Base-by-base conservation (phyloP, 495 filamentous ascomycete species). In the Penicillium soppii region DNA sequence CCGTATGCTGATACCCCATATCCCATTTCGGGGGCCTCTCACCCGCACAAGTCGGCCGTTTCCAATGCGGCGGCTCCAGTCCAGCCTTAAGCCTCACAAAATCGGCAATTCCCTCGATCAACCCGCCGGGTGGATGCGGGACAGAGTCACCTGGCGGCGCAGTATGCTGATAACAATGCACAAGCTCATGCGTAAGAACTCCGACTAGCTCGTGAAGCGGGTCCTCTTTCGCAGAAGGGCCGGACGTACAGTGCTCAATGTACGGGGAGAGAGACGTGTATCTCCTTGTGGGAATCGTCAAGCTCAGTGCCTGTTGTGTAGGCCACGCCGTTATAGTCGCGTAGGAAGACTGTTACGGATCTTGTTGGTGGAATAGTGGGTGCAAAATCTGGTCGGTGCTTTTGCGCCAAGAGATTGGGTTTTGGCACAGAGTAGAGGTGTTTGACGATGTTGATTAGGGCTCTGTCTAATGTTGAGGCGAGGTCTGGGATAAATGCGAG, bases 101-200 rank as follows among this genome's bases (percentile, higher is more conserved):
- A 64, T 98, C 94, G 13, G 94, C 92, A 47, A 98, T 84, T 0
- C 94, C 94, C 63, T 98, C 94, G 47, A 95, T 86, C 52, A 98
- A 57, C 0, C 94, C 94, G 12, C 85, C 84, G 0, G 92, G 92
- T 0, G 73, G 68, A 12, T 33, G 55, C 4, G 62, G 63, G 6
- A 62, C 53, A 13, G 78, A 80, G 4, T 72, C 16, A 10, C 16
- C 76, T 0, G 79, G 81, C 2, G 69, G 72, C 1, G 77, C 87
- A 45, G 88, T 83, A 69, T 88, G 90, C 65, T 98, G 94, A 71
- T 88, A 95, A 72, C 92, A 97, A 65, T 98, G 94, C 9, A 97
- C 94, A 54, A 97, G 86, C 70, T 98, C 94, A 66, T 98, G 94
- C 0, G 84, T 82, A 7, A 98, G 59, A 2, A 98, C 90, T 32